Percentiles rank a stretch among this genome's conserved stretches.
Conservation (phyloP, 768 basidiomycete species). For the Fomitopsis pulvina region DNA sequence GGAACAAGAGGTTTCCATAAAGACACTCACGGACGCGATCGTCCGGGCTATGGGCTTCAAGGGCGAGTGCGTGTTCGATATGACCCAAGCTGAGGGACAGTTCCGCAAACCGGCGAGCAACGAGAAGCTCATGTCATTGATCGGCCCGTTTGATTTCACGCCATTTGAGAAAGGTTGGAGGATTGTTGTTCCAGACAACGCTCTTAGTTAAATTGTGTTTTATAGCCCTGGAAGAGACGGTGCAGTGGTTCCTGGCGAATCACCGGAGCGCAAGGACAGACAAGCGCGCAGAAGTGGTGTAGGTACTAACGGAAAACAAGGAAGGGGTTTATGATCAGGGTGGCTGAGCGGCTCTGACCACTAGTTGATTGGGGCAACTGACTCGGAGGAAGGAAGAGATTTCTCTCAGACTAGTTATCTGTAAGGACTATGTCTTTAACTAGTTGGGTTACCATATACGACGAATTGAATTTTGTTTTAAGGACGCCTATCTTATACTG, state of each 20-base stretch:
- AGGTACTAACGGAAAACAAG: not conserved
- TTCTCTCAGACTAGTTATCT: too few species aligned
- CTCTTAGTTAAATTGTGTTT: not conserved
- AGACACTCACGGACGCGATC: conserved; percentile 84
- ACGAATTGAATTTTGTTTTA: too few species aligned
- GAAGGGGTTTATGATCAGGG: not conserved
- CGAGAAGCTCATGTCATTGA: conserved; percentile 69
- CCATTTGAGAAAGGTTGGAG: conserved; percentile 75
- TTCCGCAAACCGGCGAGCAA: conserved; percentile 97
- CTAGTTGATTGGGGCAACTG: too few species aligned
- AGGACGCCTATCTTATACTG: too few species aligned
- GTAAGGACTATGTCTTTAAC: too few species aligned
- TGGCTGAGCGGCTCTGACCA: not conserved
- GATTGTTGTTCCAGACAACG: not conserved
- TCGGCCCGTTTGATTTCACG: conserved; percentile 84
- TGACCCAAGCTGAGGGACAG: conserved; percentile 82
- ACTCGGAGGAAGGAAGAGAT: too few species aligned
- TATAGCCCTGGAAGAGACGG: conserved; percentile 67
- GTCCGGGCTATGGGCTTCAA: conserved; percentile 76
- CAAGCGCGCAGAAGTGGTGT: not conserved
- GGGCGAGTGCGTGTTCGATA: conserved; percentile 78
- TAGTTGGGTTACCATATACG: too few species aligned
- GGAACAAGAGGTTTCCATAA: conserved; percentile 92
- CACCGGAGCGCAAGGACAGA: conserved; percentile 62
- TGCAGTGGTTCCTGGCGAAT: conserved; percentile 85